Evolutionary conservation across 2,329 filamentous ascomycete species (phyloP), one percentile per base, ranked within the genome.

Genomic region (Didymella glomerata): DNA sequence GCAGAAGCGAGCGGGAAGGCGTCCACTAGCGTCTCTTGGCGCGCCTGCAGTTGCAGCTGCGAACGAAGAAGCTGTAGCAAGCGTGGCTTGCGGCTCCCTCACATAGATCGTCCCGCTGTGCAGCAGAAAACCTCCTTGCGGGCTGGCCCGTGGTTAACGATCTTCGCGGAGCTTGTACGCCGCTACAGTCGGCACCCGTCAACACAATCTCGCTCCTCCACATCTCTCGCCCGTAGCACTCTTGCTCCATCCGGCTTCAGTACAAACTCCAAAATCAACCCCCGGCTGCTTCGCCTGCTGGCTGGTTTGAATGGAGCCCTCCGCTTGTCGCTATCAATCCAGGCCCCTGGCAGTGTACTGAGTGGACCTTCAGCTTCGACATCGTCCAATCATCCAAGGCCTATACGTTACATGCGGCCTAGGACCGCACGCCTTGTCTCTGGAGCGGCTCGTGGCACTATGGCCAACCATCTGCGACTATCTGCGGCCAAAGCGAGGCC

Each of bases 1-100:
- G 62, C 67, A 71, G 61, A 62, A 46, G 66, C 67, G 63, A 68
- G 69, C 71, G 72, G 71, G 49, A 68, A 55, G 40, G 30, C 68
- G 68, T 68, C 65, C 69, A 56, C 28, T 63, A 66, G 67, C 64
- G 51, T 58, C 70, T 56, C 70, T 67, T 69, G 64, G 65, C 65
- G 61, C 18, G 36, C 49, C 59, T 60, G 56, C 20, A 41, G 24
- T 20, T 60, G 56, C 46, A 59, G 46, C 27, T 45, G 27, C 45
- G 34, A 50, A 61, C 25, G 53, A 22, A 50, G 25, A 54, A 36
- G 50, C 57, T 42, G 49, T 54, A 61, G 60, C 57, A 64, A 48
- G 48, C 61, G 45, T 63, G 53, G 48, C 56, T 54, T 60, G 48
- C 58, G 32, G 48, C 28, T 53, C 18, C 18, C 22, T 46, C 32